phyloP scores from a whole-genome alignment of 2,329 filamentous ascomycete genomes.

The Botrytis tulipae region DNA sequence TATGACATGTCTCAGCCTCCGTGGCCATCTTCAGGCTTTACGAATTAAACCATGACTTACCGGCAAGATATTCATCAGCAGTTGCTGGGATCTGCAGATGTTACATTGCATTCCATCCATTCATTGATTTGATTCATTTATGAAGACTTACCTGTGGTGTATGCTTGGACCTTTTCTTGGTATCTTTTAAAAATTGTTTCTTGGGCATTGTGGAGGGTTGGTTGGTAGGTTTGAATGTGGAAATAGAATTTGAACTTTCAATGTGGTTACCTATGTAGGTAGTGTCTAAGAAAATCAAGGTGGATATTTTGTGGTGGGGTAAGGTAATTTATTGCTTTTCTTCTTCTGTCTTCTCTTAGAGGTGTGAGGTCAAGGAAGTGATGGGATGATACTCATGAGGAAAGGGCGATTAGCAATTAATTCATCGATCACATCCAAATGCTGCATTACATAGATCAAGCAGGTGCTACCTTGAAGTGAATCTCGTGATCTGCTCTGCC shows the following conservation, averaged over 20 bases:
- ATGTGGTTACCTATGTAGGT: background rate
- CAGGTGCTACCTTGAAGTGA: background rate
- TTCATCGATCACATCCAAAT: background rate
- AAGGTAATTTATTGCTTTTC: background rate
- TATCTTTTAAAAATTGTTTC: conserved; percentile 41
- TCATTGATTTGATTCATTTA: background rate
- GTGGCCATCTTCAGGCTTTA: background rate
- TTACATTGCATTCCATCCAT: background rate
- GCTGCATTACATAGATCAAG: background rate
- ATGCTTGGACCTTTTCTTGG: conserved; percentile 43
- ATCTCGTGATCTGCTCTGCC: background rate
- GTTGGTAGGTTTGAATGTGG: background rate
- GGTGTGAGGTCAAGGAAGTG: background rate
- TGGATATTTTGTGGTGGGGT: conserved; percentile 3
- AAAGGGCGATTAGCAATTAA: background rate
- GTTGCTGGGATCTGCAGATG: conserved; percentile 51
- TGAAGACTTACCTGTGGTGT: conserved; percentile 30
- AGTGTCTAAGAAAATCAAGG: background rate
- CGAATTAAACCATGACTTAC: conserved; percentile 38
- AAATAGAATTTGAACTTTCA: background rate
- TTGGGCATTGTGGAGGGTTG: conserved; percentile 30
- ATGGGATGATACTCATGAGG: background rate
- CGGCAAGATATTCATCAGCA: conserved; percentile 66
- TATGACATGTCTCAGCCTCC: conserved; percentile 32
- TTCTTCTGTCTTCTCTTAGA: background rate